Base-by-base conservation (phyloP, 2,329 filamentous ascomycete genomes). In the Colletotrichum echinochloae region DNA sequence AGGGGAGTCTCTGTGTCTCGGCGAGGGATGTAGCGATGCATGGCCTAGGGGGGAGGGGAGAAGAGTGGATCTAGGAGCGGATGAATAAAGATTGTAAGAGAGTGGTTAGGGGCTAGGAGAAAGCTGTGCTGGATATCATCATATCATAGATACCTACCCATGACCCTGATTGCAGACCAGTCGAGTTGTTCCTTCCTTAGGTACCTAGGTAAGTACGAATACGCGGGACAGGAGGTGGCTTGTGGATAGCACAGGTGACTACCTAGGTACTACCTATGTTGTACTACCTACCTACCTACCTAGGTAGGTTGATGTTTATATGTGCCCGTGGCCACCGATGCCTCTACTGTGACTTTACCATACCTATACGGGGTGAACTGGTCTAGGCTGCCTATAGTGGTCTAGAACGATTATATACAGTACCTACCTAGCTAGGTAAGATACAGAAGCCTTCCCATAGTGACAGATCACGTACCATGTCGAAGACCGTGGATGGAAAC, bases 11-110 rank as follows among this genome's bases (percentile, higher is more conserved):
- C 70, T 18, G 74, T 71, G 44, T 83, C 78, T 69, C 85, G 80
- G 11, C 77, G 77, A 16, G 87, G 84, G 5, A 89, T 80, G 73
- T 88, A 89, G 56, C 87, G 84, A 73, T 89, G 82, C 78, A 39
- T 37, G 35, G 26, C 55, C 35, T 51, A 61, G 59, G 59, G n/a
- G 44, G 23, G 6, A 12, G 26, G 33, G 35, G 20, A 23, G 33
- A n/a, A 23, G 33, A n/a, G 14, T 35, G 28, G 28, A 35, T 37
- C n/a, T 48, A 37, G 57, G 44, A 23, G 23, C 59, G 59, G 44
- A 39, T 51, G 46, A 33, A 7, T 33, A 60, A 46, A 51, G 23
- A 20, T 28, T 49, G 44, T 28, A n/a, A 18, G 33, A 46, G 30
- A 60, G 23, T 2, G 33, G 9, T 49, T 9, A 26, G n/a, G 6